Evolutionary conservation across 208 protist species (phyloP).

Genomic region (Cochliopodium minus): DNA sequence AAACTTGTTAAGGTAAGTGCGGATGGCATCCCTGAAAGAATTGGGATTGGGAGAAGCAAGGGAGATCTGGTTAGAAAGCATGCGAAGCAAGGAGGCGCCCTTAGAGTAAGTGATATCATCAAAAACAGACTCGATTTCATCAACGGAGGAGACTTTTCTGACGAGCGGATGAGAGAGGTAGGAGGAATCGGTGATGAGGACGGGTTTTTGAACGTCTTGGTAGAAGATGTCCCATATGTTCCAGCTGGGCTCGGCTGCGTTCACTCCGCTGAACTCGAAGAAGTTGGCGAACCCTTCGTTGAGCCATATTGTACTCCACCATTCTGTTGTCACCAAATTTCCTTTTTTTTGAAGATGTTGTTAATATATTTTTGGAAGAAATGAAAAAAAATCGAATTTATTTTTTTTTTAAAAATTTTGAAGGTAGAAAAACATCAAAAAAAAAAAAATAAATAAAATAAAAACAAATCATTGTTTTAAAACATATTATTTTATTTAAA

Average conservation of each 20-base stretch:
- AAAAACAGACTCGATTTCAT: constrained; percentile 2
- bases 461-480: no score
- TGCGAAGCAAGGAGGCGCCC: not conserved
- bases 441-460: no score
- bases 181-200: not conserved
- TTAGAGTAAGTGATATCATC: constrained; percentile 5
- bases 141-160: not conserved
- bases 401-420: no score
- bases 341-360: constrained; percentile 11
- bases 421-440: no score
- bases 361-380: no score
- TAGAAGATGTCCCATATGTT: not conserved
- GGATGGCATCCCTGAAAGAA: no score
- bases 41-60: no score
- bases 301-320: constrained; percentile 10
- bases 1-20: no score
- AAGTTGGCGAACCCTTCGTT: constrained; percentile 15
- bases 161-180: not conserved
- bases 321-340: constrained; percentile 9
- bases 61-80: no score
- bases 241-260: not conserved
- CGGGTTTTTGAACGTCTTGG: not conserved
- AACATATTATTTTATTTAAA: no score
- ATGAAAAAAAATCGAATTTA: no score
- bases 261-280: not conserved